These are phyloP conservation scores for Pseudogymnoascus sp. DNA, from an alignment of 2,329 filamentous ascomycete species.

Conservation along the genomic window DNA sequence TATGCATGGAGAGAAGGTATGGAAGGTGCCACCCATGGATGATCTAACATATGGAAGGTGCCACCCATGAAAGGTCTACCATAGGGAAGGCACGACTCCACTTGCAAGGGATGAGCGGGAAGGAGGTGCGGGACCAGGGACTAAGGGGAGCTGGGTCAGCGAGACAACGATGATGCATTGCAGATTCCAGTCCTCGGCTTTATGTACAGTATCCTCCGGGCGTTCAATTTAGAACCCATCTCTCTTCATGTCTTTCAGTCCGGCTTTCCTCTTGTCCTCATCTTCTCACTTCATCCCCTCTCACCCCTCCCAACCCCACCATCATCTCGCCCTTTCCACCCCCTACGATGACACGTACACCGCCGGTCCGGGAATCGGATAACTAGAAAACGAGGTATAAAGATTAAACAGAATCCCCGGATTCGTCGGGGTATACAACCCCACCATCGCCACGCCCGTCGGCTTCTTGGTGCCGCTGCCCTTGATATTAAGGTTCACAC, in stretches of 20 bases:
- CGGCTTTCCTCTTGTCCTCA: neutral
- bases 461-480: conserved; percentile 21
- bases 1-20: neutral
- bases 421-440: conserved; percentile 32
- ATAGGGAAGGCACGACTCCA: neutral
- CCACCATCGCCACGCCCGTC: conserved; percentile 20
- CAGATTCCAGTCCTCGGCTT: neutral
- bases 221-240: neutral
- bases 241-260: neutral
- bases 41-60: neutral
- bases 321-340: neutral
- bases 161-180: neutral
- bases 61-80: neutral
- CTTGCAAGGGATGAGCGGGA: neutral
- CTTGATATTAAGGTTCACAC: conserved; percentile 34
- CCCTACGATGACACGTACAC: conserved; percentile 22
- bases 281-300: neutral
- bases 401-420: conserved; percentile 36
- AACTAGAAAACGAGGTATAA: conserved; percentile 30
- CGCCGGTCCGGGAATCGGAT: conserved; percentile 36
- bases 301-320: neutral
- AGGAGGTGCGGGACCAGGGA: neutral
- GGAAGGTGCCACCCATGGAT: neutral
- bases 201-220: neutral
- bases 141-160: neutral